Conservation (phyloP, 2,329 filamentous ascomycete species). For the Bipolaris cookei region DNA sequence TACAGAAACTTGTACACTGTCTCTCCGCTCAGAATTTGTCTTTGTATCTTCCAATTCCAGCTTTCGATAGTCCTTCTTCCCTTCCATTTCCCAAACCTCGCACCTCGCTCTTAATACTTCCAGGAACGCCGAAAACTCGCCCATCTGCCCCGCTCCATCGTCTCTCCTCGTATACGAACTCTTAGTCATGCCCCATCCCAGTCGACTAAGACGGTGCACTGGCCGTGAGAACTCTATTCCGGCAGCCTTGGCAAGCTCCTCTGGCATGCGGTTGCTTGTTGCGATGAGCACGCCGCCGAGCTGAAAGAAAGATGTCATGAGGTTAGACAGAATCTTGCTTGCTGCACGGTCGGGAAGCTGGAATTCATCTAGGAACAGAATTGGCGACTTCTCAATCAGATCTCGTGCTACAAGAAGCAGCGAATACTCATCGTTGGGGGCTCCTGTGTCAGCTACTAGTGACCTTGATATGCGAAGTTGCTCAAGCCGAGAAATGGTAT, state of each 20-base stretch:
- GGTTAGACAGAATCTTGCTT: constrained; percentile 78
- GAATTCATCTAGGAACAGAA: constrained; percentile 83
- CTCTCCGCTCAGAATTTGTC: not conserved
- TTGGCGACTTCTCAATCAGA: constrained; percentile 74
- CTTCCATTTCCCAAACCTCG: constrained; percentile 85
- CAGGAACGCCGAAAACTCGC: constrained; percentile 77
- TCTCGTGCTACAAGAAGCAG: constrained; percentile 77
- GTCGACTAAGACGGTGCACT: constrained; percentile 50
- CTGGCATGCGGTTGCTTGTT: constrained; percentile 83
- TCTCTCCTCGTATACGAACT: constrained; percentile 53
- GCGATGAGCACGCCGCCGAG: constrained; percentile 80
- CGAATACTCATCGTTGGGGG: constrained; percentile 65
- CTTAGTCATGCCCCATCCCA: constrained; percentile 55
- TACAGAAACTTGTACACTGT: constrained; percentile 5
- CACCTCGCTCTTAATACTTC: constrained; percentile 78
- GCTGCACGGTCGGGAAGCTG: constrained; percentile 80
- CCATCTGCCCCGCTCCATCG: constrained; percentile 55
- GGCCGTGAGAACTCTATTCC: constrained; percentile 71
- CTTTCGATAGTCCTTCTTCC: constrained; percentile 71
- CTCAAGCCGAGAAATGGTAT: constrained; percentile 75
- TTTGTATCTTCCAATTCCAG: constrained; percentile 42
- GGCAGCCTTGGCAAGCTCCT: constrained; percentile 77
- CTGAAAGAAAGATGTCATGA: constrained; percentile 82
- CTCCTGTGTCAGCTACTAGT: constrained; percentile 18
- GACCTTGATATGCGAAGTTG: constrained; percentile 59